These are phyloP conservation scores for Cavenderia fasciculata DNA, from an alignment of 78 protist species.

Conservation along the genomic window DNA sequence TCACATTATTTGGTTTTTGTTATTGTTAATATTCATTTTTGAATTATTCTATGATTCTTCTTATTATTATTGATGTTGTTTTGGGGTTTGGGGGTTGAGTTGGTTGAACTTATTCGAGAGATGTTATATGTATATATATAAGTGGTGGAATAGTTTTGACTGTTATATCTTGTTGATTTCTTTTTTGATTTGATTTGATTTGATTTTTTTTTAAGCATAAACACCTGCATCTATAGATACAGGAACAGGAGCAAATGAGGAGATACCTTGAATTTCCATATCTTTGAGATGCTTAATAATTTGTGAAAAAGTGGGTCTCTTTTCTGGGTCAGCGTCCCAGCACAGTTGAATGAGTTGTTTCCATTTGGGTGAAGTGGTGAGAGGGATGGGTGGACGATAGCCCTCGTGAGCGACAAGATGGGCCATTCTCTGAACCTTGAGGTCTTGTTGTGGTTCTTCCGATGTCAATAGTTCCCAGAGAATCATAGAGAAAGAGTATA, in stretches of 20 bases:
- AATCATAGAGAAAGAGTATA: slow-evolving; percentile 69
- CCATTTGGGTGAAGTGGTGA: slow-evolving; percentile 54
- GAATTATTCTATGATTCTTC: not conserved
- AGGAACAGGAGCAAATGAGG: slow-evolving; percentile 59
- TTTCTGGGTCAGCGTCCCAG: slow-evolving; percentile 69
- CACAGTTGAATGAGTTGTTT: slow-evolving; percentile 48
- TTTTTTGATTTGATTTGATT: not conserved
- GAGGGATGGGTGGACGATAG: slow-evolving; percentile 68
- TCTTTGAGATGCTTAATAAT: slow-evolving; percentile 49
- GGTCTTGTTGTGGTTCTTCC: slow-evolving; percentile 79
- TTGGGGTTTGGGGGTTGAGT: not conserved
- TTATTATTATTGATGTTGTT: not conserved
- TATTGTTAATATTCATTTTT: not conserved
- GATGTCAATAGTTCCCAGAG: slow-evolving; percentile 67
- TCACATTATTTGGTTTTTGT: too few species aligned
- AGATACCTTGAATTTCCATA: slow-evolving; percentile 41
- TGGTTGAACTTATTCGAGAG: too few species aligned
- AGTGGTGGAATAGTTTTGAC: not conserved
- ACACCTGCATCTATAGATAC: slow-evolving; percentile 50
- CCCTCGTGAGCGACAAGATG: slow-evolving; percentile 51
- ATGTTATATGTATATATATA: too few species aligned
- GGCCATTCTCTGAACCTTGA: slow-evolving; percentile 69
- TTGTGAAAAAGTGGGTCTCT: slow-evolving; percentile 69
- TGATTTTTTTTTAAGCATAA: slow-evolving; percentile 30
- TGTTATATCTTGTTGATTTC: not conserved